Percentiles rank a stretch among this genome's conserved stretches.
Evolutionary conservation across 331 rosid genomes (phyloP).

Genomic region (Saraca asoca): DNA sequence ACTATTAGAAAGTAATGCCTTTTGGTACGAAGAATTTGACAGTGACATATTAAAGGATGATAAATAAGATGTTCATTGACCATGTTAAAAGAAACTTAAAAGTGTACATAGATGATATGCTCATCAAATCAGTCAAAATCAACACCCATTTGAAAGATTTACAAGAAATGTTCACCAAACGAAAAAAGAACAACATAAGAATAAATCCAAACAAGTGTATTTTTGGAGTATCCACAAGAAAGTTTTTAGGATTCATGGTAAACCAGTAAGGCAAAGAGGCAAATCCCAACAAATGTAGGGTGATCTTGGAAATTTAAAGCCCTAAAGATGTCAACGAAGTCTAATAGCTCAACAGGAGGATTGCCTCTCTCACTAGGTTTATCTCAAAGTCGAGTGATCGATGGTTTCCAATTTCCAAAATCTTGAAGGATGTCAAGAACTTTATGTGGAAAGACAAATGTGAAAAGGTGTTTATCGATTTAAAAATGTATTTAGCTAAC

Average conservation of each 20-base stretch:
- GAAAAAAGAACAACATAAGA: background rate
- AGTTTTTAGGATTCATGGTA: background rate
- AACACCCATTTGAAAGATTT: background rate
- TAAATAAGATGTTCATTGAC: background rate
- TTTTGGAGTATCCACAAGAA: background rate
- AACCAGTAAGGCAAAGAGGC: background rate
- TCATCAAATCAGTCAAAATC: too few species aligned
- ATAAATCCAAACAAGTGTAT: background rate
- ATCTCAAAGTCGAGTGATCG: too few species aligned
- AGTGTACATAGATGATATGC: background rate
- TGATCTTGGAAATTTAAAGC: background rate
- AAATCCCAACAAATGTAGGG: background rate
- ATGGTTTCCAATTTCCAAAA: too few species aligned
- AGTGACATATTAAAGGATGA: background rate
- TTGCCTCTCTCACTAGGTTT: too few species aligned
- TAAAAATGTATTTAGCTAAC: too few species aligned
- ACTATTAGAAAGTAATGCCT: background rate
- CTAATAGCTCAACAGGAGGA: too few species aligned
- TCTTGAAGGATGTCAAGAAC: too few species aligned
- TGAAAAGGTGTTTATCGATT: too few species aligned
- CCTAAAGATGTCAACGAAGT: background rate
- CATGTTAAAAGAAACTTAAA: background rate
- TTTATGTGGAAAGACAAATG: too few species aligned
- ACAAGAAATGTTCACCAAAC: background rate
- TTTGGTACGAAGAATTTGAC: background rate